Percentiles rank a stretch among this genome's conserved stretches.
Conservation (phyloP, 306 rosid species). For the Astragalus glycyphyllos region DNA sequence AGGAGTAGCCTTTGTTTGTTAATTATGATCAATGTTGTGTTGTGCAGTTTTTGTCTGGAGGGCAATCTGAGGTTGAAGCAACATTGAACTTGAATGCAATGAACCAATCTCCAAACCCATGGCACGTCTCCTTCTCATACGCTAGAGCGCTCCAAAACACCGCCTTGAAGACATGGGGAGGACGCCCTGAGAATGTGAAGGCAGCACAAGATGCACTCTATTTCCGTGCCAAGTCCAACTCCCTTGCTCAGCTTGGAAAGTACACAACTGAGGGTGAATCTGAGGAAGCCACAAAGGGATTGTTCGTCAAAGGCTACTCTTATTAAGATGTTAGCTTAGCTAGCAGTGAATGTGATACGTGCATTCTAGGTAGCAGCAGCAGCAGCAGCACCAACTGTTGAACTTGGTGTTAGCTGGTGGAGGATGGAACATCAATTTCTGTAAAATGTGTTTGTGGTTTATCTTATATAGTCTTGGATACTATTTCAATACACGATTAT, state of each 20-base stretch:
- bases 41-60: constrained; percentile 92
- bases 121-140: constrained; percentile 98
- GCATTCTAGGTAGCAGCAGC: constrained; percentile 31
- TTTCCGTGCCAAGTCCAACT: constrained; percentile 87
- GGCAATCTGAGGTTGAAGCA: constrained; percentile 98
- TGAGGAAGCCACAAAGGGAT: constrained; percentile 76
- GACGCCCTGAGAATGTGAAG: constrained; percentile 80
- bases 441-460: constrained; percentile 52
- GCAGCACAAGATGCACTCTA: constrained; percentile 84
- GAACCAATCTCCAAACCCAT: constrained; percentile 83
- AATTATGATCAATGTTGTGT: not conserved
- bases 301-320: constrained; percentile 87
- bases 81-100: constrained; percentile 89
- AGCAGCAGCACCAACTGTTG: constrained; percentile 37
- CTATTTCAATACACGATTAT: constrained; percentile 71
- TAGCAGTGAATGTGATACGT: constrained; percentile 41
- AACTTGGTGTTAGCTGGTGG: constrained; percentile 33
- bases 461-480: constrained; percentile 47
- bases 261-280: constrained; percentile 95
- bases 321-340: constrained; percentile 54
- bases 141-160: constrained; percentile 99
- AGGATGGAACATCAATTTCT: constrained; percentile 42
- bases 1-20: too few species aligned
- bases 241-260: constrained; percentile 94
- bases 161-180: constrained; percentile 91